A percentile compares a stretch with the other conserved stretches of the same genome.
Evolutionary conservation across 192 early-diverging fungal species (phyloP).

Genomic region (Coemansia sp.): DNA sequence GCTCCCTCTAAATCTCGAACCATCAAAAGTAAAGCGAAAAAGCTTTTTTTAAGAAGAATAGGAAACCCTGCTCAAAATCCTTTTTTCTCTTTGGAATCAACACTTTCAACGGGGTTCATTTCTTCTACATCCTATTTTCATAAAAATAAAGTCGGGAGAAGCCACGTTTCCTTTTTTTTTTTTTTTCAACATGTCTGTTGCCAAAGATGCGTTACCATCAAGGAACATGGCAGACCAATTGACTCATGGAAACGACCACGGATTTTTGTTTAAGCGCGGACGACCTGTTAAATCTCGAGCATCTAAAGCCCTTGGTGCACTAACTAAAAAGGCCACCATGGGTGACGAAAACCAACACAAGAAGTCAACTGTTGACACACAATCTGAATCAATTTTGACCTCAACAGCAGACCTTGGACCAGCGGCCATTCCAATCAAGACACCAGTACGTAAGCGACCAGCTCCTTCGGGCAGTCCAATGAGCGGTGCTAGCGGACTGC

Average conservation of each 20-base stretch:
- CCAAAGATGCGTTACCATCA: constrained; percentile 5
- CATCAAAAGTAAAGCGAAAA: too few species aligned
- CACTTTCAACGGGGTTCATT: too few species aligned
- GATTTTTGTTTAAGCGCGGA: constrained; percentile 46
- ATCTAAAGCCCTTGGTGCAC: too few species aligned
- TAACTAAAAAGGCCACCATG: too few species aligned
- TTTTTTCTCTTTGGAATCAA: constrained; percentile 27
- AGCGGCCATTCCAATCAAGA: background rate
- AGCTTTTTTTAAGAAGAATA: too few species aligned
- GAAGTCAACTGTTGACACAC: too few species aligned
- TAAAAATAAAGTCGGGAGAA: too few species aligned
- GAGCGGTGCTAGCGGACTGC: constrained; percentile 1
- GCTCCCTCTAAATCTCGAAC: too few species aligned
- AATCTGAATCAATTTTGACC: too few species aligned
- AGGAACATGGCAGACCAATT: background rate
- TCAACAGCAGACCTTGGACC: too few species aligned
- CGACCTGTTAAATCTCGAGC: background rate
- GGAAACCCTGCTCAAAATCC: constrained; percentile 2
- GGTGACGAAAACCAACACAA: too few species aligned
- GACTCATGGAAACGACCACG: constrained; percentile 40
- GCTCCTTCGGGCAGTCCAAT: background rate
- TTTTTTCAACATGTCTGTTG: constrained; percentile 6
- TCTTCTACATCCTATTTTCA: too few species aligned
- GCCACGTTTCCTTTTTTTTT: constrained; percentile 29
- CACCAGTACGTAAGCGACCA: background rate